Evolutionary conservation across 345 rosid genomes (phyloP).

Genomic region (Salix udensis): DNA sequence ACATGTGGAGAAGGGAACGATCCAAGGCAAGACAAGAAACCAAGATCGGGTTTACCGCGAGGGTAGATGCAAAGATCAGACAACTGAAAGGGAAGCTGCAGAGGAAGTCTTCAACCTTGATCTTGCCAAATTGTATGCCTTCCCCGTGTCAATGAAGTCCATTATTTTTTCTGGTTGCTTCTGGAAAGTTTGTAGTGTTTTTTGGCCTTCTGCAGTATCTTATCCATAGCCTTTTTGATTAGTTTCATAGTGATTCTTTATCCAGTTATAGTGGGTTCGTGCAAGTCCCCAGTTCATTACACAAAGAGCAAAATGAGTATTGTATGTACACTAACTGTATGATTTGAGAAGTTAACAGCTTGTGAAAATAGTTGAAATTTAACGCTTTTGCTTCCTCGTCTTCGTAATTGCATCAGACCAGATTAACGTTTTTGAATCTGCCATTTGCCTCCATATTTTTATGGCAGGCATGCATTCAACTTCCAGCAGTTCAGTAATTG

Average conservation of each 20-base stretch:
- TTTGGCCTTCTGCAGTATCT: conserved; percentile 22
- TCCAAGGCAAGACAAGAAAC: conserved; percentile 88
- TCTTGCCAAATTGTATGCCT: conserved; percentile 25
- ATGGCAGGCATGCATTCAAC: neutral
- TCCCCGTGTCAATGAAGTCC: conserved; percentile 37
- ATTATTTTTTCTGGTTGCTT: conserved; percentile 5
- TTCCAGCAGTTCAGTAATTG: too few species aligned
- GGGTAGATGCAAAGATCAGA: conserved; percentile 94
- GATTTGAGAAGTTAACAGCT: conserved; percentile 21
- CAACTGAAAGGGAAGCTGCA: conserved; percentile 60
- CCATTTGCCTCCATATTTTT: neutral
- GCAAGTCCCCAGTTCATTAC: conserved; percentile 25
- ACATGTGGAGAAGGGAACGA: conserved; percentile 84
- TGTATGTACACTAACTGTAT: conserved; percentile 33
- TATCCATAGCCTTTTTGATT: conserved; percentile 7
- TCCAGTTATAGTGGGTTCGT: conserved; percentile 20
- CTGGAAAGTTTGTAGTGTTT: conserved; percentile 15
- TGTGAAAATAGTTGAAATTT: conserved; percentile 26
- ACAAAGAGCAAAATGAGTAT: conserved; percentile 25
- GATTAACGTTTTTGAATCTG: neutral
- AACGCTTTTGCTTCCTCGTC: neutral
- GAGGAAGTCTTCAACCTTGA: conserved; percentile 48
- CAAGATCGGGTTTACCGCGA: conserved; percentile 87
- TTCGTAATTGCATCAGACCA: neutral
- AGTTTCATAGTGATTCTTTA: conserved; percentile 22